Percentiles rank a stretch among this genome's conserved stretches.
These are phyloP conservation scores for Trypanosoma scelopori DNA, from an alignment of 208 protist genomes.

Conservation along the genomic window DNA sequence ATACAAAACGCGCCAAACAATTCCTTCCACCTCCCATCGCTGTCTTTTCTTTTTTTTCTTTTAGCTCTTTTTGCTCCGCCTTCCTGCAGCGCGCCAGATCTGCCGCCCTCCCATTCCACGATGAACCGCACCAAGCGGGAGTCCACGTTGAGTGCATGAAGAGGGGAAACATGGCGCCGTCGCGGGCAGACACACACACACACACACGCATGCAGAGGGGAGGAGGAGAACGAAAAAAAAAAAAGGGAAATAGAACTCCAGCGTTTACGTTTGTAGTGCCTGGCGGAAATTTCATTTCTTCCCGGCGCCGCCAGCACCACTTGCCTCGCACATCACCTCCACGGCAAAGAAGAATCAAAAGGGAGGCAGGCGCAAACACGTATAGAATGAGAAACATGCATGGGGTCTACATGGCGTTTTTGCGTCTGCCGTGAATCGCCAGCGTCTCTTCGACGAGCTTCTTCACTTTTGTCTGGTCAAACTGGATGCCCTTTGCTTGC, in stretches of 20 bases:
- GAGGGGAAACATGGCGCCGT: neutral
- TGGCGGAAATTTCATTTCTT: no score
- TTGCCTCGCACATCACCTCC: no score
- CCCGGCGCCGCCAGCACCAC: no score
- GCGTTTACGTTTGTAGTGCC: neutral
- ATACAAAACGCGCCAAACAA: neutral
- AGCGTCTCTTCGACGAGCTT: constrained; percentile 66
- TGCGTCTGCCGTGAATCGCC: constrained; percentile 39
- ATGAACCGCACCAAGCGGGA: no score
- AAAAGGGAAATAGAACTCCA: neutral
- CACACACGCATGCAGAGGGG: neutral
- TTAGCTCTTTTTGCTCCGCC: neutral
- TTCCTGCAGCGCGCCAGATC: no score
- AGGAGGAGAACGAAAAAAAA: neutral
- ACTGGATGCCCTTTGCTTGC: constrained; percentile 43
- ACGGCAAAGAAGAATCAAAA: no score
- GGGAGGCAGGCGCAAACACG: no score
- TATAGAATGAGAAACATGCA: no score
- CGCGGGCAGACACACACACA: neutral
- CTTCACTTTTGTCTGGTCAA: constrained; percentile 50
- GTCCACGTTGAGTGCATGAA: no score
- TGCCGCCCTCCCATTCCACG: no score
- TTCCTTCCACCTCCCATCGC: neutral
- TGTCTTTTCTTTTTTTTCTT: constrained; percentile 2
- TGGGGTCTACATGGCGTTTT: neutral